Conservation (phyloP, 768 basidiomycete genomes). For the Termitomyces sp. region DNA sequence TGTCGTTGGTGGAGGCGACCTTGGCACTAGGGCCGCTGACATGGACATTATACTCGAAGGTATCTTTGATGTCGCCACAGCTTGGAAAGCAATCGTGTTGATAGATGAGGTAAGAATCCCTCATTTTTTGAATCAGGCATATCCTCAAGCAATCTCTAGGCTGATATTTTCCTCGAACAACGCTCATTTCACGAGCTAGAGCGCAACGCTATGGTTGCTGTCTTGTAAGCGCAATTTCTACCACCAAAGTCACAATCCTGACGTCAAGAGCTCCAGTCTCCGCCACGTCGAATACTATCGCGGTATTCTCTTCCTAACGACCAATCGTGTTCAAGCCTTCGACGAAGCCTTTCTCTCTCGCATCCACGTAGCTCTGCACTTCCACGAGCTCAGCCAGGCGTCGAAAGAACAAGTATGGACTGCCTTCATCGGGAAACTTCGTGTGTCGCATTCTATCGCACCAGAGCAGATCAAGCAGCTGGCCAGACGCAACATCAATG, state of each 20-base stretch:
- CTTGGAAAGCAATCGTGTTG: constrained; percentile 56
- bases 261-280: constrained; percentile 30
- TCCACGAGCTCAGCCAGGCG: constrained; percentile 46
- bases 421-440: constrained; percentile 50
- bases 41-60: constrained; percentile 41
- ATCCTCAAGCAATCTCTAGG: constrained; percentile 22
- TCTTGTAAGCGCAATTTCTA: constrained; percentile 36
- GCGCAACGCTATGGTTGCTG: constrained; percentile 69
- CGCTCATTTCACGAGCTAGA: constrained; percentile 59
- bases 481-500: constrained; percentile 50
- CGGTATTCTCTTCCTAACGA: constrained; percentile 53
- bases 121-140: background rate
- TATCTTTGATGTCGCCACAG: constrained; percentile 48
- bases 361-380: constrained; percentile 63
- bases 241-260: constrained; percentile 11
- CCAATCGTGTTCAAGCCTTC: constrained; percentile 53
- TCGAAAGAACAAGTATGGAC: constrained; percentile 59
- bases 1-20: constrained; percentile 49
- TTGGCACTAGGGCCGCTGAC: constrained; percentile 39
- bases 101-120: constrained; percentile 41
- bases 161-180: constrained; percentile 71
- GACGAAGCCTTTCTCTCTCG: constrained; percentile 68
- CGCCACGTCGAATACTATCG: constrained; percentile 55
- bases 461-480: constrained; percentile 39
- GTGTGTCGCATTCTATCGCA: constrained; percentile 28